These are phyloP conservation scores for Nigrospora osmanthi DNA, from an alignment of 2,329 filamentous ascomycete species.

Conservation along the genomic window DNA sequence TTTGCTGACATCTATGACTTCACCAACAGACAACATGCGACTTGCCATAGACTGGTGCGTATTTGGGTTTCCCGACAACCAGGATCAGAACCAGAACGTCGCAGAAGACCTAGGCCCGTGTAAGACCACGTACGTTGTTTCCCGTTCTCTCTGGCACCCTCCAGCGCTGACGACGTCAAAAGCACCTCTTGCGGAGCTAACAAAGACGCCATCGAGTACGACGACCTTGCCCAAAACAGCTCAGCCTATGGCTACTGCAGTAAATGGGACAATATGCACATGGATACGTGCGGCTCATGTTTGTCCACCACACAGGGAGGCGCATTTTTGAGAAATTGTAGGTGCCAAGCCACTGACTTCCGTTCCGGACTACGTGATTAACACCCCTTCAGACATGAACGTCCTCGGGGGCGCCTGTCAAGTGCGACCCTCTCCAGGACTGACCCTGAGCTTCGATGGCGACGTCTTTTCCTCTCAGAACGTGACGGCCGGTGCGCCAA, in stretches of 20 bases:
- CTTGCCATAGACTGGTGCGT: constrained; percentile 48
- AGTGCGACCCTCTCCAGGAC: constrained; percentile 39
- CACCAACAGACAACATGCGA: constrained; percentile 45
- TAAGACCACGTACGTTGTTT: constrained; percentile 37
- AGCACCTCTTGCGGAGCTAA: constrained; percentile 44
- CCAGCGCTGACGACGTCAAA: constrained; percentile 13
- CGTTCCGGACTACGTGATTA: too few relatives aligned
- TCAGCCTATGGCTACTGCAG: constrained; percentile 47
- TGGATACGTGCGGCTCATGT: constrained; percentile 39
- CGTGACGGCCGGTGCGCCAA: constrained; percentile 43
- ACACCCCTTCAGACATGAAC: constrained; percentile 12
- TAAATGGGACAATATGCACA: constrained; percentile 31
- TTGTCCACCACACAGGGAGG: constrained; percentile 26
- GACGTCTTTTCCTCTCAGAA: constrained; percentile 38
- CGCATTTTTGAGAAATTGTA: constrained; percentile 47
- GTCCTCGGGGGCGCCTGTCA: constrained; percentile 48
- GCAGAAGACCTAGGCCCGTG: constrained; percentile 41
- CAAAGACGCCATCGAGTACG: constrained; percentile 35
- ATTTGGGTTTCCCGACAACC: constrained; percentile 33
- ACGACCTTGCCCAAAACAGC: constrained; percentile 38
- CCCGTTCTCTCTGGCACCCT: background rate
- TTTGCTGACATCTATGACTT: background rate
- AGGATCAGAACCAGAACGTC: constrained; percentile 29
- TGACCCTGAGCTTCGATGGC: constrained; percentile 41
- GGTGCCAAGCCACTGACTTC: constrained; percentile 4